phyloP scores from a whole-genome alignment of 345 rosid species.

The Gossypium australe region DNA sequence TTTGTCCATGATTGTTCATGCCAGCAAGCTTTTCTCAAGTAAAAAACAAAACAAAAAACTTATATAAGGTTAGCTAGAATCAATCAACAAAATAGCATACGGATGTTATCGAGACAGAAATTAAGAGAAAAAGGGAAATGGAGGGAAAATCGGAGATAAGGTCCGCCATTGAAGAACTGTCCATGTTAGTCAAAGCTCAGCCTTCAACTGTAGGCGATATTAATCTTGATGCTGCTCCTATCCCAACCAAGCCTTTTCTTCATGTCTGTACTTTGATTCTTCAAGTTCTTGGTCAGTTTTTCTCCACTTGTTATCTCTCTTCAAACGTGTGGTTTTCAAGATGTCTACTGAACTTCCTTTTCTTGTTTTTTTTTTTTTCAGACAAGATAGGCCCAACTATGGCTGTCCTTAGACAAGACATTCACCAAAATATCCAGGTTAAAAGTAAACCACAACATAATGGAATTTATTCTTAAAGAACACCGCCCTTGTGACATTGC shows the following conservation, averaged over 20 bases:
- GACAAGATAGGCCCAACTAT: conserved; percentile 98
- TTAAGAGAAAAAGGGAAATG: conserved; percentile 73
- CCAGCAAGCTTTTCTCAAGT: neutral
- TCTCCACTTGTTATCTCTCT: neutral
- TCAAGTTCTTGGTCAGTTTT: conserved; percentile 77
- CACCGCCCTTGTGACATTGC: conserved; percentile 24
- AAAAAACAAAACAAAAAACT: neutral
- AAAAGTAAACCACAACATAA: neutral
- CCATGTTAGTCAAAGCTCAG: conserved; percentile 38
- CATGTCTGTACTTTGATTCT: conserved; percentile 60
- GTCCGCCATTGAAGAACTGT: conserved; percentile 76
- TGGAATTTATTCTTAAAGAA: conserved; percentile 3
- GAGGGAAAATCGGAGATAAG: conserved; percentile 66
- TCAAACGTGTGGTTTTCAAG: neutral
- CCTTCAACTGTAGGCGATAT: conserved; percentile 16
- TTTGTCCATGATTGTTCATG: conserved; percentile 1
- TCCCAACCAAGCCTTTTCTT: conserved; percentile 64
- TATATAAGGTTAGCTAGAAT: neutral
- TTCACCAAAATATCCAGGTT: conserved; percentile 78
- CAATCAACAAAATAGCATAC: neutral
- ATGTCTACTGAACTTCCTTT: neutral
- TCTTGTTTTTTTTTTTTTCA: conserved; percentile 17
- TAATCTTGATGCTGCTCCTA: conserved; percentile 26
- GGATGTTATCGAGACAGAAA: conserved; percentile 14
- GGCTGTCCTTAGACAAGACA: conserved; percentile 90